Conservation (phyloP, 176 grass and related monocot species). For the Triticum urartu region DNA sequence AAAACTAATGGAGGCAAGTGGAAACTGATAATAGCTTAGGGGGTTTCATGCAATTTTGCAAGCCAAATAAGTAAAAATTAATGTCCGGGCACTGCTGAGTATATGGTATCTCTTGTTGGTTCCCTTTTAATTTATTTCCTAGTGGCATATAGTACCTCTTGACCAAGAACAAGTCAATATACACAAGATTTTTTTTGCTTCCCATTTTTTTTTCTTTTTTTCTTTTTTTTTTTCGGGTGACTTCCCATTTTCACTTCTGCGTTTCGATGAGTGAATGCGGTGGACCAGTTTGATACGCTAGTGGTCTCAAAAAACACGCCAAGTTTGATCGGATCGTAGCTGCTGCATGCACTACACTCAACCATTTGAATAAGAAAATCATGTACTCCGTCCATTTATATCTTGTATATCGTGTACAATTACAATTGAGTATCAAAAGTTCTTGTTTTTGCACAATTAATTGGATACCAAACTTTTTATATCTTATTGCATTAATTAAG, state of each 20-base stretch:
- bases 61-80: no score
- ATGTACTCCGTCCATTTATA: background rate
- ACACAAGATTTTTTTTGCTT: background rate
- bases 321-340: slow-evolving; percentile 11
- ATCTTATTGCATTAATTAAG: background rate
- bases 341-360: background rate
- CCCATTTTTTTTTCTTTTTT: no score
- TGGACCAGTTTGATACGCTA: background rate
- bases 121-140: no score
- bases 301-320: background rate
- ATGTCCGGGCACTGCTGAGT: no score
- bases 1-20: no score
- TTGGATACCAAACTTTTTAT: background rate
- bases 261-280: background rate
- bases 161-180: background rate
- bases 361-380: background rate
- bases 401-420: background rate
- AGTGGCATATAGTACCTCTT: background rate
- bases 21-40: no score
- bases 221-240: no score
- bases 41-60: no score
- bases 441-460: background rate
- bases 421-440: background rate
- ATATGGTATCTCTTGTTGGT: no score
- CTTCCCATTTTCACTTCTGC: background rate